These are phyloP conservation scores for Rhododendron griersonianum DNA, from an alignment of 148 eudicot species.

Conservation along the genomic window DNA sequence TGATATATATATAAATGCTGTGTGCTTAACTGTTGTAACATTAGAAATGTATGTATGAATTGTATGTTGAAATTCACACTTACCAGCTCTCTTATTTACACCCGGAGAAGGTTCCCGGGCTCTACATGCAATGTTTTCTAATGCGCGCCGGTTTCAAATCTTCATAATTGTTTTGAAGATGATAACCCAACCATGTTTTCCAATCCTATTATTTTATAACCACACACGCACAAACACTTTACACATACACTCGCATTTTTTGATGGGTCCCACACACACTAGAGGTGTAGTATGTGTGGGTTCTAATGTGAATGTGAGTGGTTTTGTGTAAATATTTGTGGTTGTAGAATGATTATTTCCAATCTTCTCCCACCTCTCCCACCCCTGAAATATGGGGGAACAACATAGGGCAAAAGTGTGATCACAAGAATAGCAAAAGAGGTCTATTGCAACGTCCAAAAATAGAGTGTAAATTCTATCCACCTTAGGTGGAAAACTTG, in stretches of 20 bases:
- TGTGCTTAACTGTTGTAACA: neutral
- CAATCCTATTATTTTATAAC: neutral
- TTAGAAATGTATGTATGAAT: neutral
- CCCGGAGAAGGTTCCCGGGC: neutral
- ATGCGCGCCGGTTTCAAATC: neutral
- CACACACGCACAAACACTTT: too few species aligned
- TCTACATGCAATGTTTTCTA: neutral
- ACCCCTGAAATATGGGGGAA: neutral
- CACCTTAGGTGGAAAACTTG: too few species aligned
- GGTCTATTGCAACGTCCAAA: neutral
- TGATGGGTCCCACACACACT: too few species aligned
- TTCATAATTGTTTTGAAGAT: neutral
- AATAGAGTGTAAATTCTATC: too few species aligned
- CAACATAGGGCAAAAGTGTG: neutral
- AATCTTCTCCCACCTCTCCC: neutral
- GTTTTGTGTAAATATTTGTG: too few species aligned
- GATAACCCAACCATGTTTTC: neutral
- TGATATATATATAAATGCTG: neutral
- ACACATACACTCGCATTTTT: too few species aligned
- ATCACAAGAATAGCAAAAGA: neutral
- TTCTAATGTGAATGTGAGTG: too few species aligned
- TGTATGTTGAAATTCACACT: neutral
- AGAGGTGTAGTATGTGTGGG: too few species aligned
- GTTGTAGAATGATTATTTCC: too few species aligned
- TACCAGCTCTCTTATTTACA: neutral